These are phyloP conservation scores for Leishmania tarentolae DNA, from an alignment of 208 protist genomes.

Conservation along the genomic window DNA sequence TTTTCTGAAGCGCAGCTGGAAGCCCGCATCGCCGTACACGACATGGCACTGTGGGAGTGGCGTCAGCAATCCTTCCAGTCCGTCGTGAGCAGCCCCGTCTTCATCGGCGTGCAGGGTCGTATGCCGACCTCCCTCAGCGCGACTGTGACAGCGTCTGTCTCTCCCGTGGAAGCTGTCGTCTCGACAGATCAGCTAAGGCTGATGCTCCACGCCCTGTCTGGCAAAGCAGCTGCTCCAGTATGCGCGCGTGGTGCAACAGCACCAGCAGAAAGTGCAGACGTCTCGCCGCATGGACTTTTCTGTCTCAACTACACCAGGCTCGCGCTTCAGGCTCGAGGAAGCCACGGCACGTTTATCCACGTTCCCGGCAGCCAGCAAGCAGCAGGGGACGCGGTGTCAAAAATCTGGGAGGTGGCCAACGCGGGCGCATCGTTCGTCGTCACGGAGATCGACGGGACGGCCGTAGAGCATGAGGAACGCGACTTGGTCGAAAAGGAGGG, in stretches of 20 bases:
- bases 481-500: background rate
- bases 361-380: background rate
- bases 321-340: conserved; percentile 16
- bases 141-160: conserved; percentile 36
- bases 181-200: conserved; percentile 30
- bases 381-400: background rate
- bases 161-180: conserved; percentile 32
- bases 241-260: background rate
- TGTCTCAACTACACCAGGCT: conserved; percentile 17
- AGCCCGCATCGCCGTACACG: conserved; percentile 53
- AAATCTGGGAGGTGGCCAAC: background rate
- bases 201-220: conserved; percentile 12
- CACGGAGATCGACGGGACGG: conserved; percentile 18
- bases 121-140: conserved; percentile 19
- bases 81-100: conserved; percentile 40
- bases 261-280: too few species aligned
- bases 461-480: conserved; percentile 30
- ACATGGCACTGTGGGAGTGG: conserved; percentile 54
- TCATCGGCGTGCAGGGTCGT: conserved; percentile 37
- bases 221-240: background rate
- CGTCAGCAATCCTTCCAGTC: conserved; percentile 33
- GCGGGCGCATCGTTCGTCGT: conserved; percentile 4
- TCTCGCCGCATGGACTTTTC: background rate
- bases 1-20: conserved; percentile 41
- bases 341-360: conserved; percentile 8